phyloP scores from a whole-genome alignment of 495 filamentous ascomycete species.

The Penicillium riverlandense region DNA sequence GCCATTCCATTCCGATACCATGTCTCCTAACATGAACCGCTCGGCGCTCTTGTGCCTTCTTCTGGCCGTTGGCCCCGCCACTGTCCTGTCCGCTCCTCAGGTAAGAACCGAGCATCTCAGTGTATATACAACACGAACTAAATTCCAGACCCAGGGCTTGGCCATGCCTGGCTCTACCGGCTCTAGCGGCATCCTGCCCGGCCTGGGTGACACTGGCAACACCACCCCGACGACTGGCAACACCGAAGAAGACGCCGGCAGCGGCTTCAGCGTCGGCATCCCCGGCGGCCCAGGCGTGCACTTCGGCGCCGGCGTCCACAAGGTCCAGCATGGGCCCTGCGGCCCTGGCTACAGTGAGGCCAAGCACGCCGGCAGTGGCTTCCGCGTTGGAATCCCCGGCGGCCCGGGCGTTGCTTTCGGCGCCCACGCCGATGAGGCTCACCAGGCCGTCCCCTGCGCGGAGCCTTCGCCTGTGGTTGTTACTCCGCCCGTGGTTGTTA shows the following conservation, averaged over 20 bases:
- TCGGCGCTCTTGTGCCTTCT: conserved; percentile 30
- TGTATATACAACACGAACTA: no score
- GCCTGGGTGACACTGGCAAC: no score
- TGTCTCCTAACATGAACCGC: conserved; percentile 26
- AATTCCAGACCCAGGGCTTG: no score
- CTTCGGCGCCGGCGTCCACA: conserved; percentile 11
- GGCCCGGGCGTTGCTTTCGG: conserved; percentile 19
- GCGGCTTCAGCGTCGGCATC: conserved; percentile 19
- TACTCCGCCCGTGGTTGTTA: conserved; percentile 10
- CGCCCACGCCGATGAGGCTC: conserved; percentile 11
- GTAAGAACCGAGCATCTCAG: conserved; percentile 3
- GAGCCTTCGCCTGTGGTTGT: conserved; percentile 12
- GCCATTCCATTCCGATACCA: conserved; percentile 15
- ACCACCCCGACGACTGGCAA: background rate
- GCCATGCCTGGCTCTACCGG: no score
- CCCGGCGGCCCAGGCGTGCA: conserved; percentile 21
- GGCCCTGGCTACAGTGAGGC: conserved; percentile 11
- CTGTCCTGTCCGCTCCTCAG: conserved; percentile 27
- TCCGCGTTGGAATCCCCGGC: conserved; percentile 22
- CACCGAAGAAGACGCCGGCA: conserved; percentile 20
- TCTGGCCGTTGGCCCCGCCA: conserved; percentile 24
- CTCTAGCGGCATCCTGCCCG: no score
- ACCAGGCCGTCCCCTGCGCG: conserved; percentile 14
- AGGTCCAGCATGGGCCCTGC: conserved; percentile 12
- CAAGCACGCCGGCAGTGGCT: conserved; percentile 13